Base-by-base conservation (phyloP, 495 filamentous ascomycete genomes). In the Acidomyces sp. region DNA sequence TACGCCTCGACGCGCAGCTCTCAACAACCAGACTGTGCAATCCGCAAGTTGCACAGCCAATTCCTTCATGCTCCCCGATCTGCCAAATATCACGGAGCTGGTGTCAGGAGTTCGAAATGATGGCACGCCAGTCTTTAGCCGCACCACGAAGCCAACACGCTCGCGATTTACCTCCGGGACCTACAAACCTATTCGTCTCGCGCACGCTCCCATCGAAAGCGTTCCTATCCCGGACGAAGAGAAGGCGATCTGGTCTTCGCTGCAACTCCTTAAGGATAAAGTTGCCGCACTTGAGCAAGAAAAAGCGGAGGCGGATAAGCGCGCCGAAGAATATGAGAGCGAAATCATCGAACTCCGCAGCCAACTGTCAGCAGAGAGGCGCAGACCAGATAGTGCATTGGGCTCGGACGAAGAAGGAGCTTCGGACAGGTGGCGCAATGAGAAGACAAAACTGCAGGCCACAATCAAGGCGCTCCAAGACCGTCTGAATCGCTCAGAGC, bases 31-130 rank as follows among this genome's bases (percentile, higher is more conserved):
- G 49, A 32, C 49, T 16, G 38, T 34, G 43, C 55, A 39, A 45
- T 48, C 25, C 19, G 65, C 67, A 27, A 67, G 72, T 27, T 80
- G 30, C 46, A 45, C 25, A 22, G 64, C 67, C 30, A 68, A 74
- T 30, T 80, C 78, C 1, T 79, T 80, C 55, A 62, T 74, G 35
- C 69, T 83, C 20, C 77, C 78, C 6, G 72, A 80, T 34, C 62
- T 80, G 31, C 75, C 78, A 10, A 80, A 82, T 46, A 65, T 82
- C 36, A 78, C 78, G 10, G 80, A 84, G 43, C 66, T 84, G 13
- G 70, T 84, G 4, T 78, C 77, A 20, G 78, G 77, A 45, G 65
- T 73, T 4, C 78, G 75, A 48, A 63, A 77, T 48, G 73, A 80
- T 48, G 74, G 75, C 4, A 78, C 74, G 1, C 75, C 76, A 6